Percentiles rank a stretch among this genome's conserved stretches.
These are phyloP conservation scores for Ganoderma resinaceum DNA, from an alignment of 1,284 basidiomycete species.

Conservation along the genomic window DNA sequence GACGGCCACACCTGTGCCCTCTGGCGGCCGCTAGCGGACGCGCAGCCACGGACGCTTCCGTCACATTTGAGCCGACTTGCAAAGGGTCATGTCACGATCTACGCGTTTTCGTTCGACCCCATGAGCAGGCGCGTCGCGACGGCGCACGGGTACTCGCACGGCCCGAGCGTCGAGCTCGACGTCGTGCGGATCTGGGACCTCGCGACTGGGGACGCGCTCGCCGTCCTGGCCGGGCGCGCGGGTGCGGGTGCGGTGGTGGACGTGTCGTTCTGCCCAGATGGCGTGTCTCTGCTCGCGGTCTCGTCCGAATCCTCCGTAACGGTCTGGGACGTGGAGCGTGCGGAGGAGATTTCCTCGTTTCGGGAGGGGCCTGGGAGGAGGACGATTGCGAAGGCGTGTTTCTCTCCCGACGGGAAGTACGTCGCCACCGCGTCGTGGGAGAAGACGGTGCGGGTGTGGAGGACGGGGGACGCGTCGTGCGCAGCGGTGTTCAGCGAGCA, in stretches of 20 bases:
- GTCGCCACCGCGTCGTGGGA: neutral
- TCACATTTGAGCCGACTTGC: neutral
- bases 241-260: neutral
- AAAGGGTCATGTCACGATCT: neutral
- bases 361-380: neutral
- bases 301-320: neutral
- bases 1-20: neutral
- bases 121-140: neutral
- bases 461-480: neutral
- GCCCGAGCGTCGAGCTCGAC: neutral
- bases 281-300: neutral
- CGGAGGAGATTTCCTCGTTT: neutral
- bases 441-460: neutral
- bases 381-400: neutral
- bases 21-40: neutral
- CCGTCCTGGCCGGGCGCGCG: neutral
- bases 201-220: neutral
- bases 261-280: constrained; percentile 1
- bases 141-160: neutral
- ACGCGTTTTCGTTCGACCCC: neutral
- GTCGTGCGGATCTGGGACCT: neutral
- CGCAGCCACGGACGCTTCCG: neutral
- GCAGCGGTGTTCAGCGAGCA: neutral
- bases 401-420: neutral
- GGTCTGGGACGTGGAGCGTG: neutral